These are phyloP conservation scores for Vinca major DNA, from an alignment of 305 asterid genomes.

Conservation along the genomic window DNA sequence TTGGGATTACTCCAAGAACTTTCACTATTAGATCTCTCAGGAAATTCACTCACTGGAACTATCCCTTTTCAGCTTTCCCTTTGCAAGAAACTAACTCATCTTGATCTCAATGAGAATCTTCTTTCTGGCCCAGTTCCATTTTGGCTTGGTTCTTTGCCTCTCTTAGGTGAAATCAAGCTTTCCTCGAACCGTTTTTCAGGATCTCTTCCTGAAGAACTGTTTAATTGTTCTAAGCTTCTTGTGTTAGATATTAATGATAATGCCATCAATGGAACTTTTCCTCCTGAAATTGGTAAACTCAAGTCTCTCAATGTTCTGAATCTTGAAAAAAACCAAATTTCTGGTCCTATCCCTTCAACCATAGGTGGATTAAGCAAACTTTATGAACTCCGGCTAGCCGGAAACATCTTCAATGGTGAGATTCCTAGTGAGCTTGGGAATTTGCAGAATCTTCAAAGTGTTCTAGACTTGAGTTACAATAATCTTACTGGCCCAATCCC, in stretches of 20 bases:
- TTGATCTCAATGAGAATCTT: slow-evolving; percentile 66
- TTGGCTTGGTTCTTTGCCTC: slow-evolving; percentile 74
- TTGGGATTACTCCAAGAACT: slow-evolving; percentile 53
- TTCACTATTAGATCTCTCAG: slow-evolving; percentile 62
- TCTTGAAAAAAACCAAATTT: slow-evolving; percentile 52
- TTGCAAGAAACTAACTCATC: slow-evolving; percentile 60
- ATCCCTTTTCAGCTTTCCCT: slow-evolving; percentile 65
- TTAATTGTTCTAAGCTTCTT: slow-evolving; percentile 62
- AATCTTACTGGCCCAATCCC: slow-evolving; percentile 62
- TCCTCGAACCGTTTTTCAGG: slow-evolving; percentile 54
- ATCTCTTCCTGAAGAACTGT: slow-evolving; percentile 47
- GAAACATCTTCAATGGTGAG: slow-evolving; percentile 58
- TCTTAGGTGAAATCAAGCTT: slow-evolving; percentile 78
- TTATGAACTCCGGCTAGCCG: slow-evolving; percentile 56
- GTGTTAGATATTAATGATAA: slow-evolving; percentile 49
- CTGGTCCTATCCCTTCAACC: slow-evolving; percentile 61
- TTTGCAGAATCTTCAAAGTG: slow-evolving; percentile 68
- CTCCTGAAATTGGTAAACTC: slow-evolving; percentile 51
- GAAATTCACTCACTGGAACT: slow-evolving; percentile 52
- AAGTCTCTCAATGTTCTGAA: slow-evolving; percentile 64
- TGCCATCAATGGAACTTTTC: slow-evolving; percentile 55
- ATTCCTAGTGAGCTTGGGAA: slow-evolving; percentile 61
- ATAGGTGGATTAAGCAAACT: slow-evolving; percentile 57
- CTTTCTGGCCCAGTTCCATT: slow-evolving; percentile 59
- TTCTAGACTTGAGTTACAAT: slow-evolving; percentile 70